These are phyloP conservation scores for Kodamaea sagamina DNA, from an alignment of 805 yeast species.

Conservation along the genomic window DNA sequence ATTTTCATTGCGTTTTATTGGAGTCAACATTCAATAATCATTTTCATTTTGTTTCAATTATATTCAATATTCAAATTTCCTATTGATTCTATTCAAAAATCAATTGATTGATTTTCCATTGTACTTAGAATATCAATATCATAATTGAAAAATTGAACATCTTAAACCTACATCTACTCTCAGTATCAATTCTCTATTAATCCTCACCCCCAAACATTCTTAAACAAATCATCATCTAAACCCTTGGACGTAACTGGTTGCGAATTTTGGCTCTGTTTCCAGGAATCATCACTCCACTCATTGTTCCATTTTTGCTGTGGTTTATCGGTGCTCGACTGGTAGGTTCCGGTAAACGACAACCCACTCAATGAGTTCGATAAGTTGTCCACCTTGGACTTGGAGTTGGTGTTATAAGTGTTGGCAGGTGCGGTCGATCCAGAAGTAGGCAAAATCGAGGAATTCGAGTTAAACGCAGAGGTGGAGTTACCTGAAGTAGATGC, in stretches of 20 bases:
- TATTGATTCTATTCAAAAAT: no score
- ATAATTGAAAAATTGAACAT: no score
- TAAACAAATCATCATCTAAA: slow-evolving; percentile 65
- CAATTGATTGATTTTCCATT: no score
- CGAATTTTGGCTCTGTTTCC: no score
- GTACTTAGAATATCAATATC: no score
- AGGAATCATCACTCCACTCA: slow-evolving; percentile 37
- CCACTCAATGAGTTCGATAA: slow-evolving; percentile 25
- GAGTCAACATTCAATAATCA: no score
- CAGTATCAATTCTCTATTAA: not conserved
- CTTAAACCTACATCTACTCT: no score
- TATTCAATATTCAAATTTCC: no score
- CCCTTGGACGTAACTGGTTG: slow-evolving; percentile 6
- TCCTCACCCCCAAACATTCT: slow-evolving; percentile 62
- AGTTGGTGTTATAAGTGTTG: slow-evolving; percentile 6
- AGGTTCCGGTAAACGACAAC: slow-evolving; percentile 19
- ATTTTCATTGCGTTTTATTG: no score
- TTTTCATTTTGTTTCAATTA: no score
- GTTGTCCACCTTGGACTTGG: slow-evolving; percentile 14
- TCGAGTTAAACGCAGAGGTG: no score
- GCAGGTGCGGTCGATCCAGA: slow-evolving; percentile 20
- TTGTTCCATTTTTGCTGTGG: slow-evolving; percentile 25
- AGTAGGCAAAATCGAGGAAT: slow-evolving; percentile 14
- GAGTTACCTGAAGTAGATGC: no score
- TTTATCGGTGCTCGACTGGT: slow-evolving; percentile 11